Evolutionary conservation across 1,139 yeast species (phyloP), one percentile per base, ranked within the genome.

Genomic region (Candida neerlandica): DNA sequence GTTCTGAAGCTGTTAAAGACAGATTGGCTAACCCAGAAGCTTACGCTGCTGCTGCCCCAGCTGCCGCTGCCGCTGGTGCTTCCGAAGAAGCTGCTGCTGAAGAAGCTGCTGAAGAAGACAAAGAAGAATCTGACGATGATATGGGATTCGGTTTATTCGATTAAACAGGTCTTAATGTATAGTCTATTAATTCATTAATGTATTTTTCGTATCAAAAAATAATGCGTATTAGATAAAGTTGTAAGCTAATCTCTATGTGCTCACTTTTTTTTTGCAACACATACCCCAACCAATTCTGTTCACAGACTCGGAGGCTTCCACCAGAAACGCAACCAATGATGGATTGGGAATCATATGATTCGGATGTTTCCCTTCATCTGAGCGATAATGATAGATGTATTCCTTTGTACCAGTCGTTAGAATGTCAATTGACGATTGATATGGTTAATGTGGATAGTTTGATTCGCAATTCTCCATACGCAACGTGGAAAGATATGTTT

Each of bases 121-220:
- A 81, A 60, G 84, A 84, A 68, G 92, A 86, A 65, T 85, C 73
- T 59, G 84, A 74, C 57, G 44, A 33, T 14, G 96, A 87, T 82
- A 90, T 91, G 97, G 98, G 97, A 62, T 87, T 92, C 91, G 98
- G 97, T 82, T 85, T 94, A 77, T 92, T 92, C 84, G 98, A 92
- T 84, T 94, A 94, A 84, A 65, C 77, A 56, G 52, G 46, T 56
- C 45, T 43, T 47, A 40, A 47, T 41, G 37, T 21, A 29, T 42
- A 33, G 33, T 26, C 27, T 26, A 27, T 16, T 39, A 39, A 27
- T 39, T 37, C 27, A 37, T 19, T 16, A 7, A 34, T 16, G n/a
- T 18, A 6, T 12, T 29, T 29, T 29, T 29, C 33, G n/a, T 29
- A 12, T 29, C 27, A 23, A 23, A 23, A 6, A 7, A 29, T 6